These are phyloP conservation scores for Trametes polyzona DNA, from an alignment of 1,284 basidiomycete genomes.

Conservation along the genomic window DNA sequence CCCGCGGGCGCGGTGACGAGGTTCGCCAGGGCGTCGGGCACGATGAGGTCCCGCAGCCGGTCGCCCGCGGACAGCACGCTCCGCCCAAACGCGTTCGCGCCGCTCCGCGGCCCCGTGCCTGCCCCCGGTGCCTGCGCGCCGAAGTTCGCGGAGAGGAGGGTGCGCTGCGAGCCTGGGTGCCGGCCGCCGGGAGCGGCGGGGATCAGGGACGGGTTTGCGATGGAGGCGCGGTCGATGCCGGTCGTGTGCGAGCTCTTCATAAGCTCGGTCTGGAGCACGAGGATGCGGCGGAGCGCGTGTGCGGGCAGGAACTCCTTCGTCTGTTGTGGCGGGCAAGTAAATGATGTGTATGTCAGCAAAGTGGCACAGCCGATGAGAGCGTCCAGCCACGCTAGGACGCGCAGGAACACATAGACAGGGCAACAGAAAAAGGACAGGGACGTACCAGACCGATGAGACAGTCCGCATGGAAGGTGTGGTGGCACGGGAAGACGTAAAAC, in stretches of 20 bases:
- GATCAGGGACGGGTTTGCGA: constrained; percentile 37
- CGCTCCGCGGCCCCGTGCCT: constrained; percentile 45
- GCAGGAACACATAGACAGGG: too few relatives aligned
- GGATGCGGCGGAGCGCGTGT: constrained; percentile 78
- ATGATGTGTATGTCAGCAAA: background rate
- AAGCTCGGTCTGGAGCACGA: constrained; percentile 84
- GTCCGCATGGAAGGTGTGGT: constrained; percentile 95
- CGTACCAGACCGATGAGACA: constrained; percentile 87
- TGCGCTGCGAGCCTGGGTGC: constrained; percentile 58
- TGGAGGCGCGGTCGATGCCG: constrained; percentile 39
- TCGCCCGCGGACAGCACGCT: constrained; percentile 90
- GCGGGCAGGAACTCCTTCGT: constrained; percentile 90
- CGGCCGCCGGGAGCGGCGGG: constrained; percentile 33
- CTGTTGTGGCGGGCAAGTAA: constrained; percentile 45
- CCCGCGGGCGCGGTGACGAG: constrained; percentile 65
- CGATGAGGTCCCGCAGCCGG: constrained; percentile 85
- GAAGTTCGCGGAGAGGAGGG: constrained; percentile 76
- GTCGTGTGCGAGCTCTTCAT: constrained; percentile 54
- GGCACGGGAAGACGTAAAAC: constrained; percentile 98
- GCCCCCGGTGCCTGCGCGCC: constrained; percentile 51
- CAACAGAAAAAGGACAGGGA: background rate
- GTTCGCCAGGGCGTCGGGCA: constrained; percentile 87
- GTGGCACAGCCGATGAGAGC: background rate
- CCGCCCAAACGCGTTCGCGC: constrained; percentile 70
- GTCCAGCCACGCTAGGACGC: background rate